These are phyloP conservation scores for Solanum sparsipilum DNA, from an alignment of 257 asterid species.

Conservation along the genomic window DNA sequence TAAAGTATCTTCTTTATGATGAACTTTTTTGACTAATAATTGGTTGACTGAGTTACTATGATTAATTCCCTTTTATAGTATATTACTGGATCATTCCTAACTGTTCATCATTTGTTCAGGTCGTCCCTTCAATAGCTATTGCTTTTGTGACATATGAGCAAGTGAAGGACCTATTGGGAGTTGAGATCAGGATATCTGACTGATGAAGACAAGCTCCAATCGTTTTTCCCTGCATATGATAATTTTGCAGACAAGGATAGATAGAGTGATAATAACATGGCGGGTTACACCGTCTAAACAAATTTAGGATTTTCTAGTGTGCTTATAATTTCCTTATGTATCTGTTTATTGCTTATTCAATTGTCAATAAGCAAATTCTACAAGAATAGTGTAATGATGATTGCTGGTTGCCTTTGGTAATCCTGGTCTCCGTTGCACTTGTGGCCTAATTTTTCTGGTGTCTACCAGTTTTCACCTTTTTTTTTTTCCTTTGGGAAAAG, in stretches of 20 bases:
- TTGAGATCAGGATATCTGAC: slow-evolving; percentile 78
- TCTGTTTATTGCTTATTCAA: background rate
- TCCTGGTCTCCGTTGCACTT: background rate
- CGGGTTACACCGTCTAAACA: background rate
- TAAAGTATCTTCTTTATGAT: background rate
- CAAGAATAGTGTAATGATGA: background rate
- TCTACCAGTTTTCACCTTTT: background rate
- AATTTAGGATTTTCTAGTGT: background rate
- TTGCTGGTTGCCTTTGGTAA: background rate
- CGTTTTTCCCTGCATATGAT: slow-evolving; percentile 11
- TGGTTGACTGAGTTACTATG: background rate
- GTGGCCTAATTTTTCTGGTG: background rate
- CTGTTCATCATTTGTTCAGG: slow-evolving; percentile 34
- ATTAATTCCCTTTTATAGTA: background rate
- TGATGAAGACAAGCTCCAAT: slow-evolving; percentile 26
- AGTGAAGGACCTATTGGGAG: slow-evolving; percentile 79
- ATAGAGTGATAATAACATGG: background rate
- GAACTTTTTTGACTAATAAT: background rate
- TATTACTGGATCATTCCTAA: background rate
- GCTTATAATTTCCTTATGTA: background rate
- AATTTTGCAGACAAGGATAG: slow-evolving; percentile 41
- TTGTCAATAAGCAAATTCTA: background rate
- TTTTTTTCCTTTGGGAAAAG: background rate
- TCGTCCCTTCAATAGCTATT: slow-evolving; percentile 85
- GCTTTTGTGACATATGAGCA: slow-evolving; percentile 92